A percentile compares a stretch with the other conserved stretches of the same genome.
phyloP scores from a whole-genome alignment of 495 filamentous ascomycete species.

The Pyrenula aspistea region DNA sequence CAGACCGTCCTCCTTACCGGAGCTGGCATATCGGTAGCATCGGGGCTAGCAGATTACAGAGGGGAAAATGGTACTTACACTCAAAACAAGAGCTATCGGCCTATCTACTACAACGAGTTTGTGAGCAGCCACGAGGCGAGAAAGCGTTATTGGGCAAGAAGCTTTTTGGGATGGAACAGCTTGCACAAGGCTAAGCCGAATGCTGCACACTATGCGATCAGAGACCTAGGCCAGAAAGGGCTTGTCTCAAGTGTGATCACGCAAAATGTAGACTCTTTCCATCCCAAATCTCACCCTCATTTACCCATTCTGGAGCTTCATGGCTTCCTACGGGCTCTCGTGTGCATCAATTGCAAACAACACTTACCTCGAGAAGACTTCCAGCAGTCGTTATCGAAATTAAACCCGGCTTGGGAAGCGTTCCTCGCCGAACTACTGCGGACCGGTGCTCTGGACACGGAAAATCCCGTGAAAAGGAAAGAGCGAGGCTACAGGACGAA shows the following conservation, averaged over 20 bases:
- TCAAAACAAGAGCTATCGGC: constrained; percentile 75
- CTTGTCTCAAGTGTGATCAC: constrained; percentile 70
- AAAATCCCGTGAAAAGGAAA: constrained; percentile 58
- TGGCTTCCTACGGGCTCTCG: constrained; percentile 70
- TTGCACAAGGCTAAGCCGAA: constrained; percentile 72
- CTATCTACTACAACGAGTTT: constrained; percentile 91
- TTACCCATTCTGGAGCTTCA: constrained; percentile 76
- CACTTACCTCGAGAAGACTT: constrained; percentile 58
- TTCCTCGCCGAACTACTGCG: constrained; percentile 61
- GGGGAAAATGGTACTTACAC: constrained; percentile 85
- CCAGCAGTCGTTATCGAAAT: constrained; percentile 57
- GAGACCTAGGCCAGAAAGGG: constrained; percentile 56
- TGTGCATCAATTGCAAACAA: constrained; percentile 66
- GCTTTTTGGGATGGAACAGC: constrained; percentile 83
- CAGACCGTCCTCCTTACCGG: constrained; percentile 76
- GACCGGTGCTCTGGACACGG: constrained; percentile 62
- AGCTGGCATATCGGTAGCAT: constrained; percentile 87
- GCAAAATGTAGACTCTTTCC: constrained; percentile 95
- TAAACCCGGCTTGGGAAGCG: constrained; percentile 80
- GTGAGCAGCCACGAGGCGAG: constrained; percentile 67
- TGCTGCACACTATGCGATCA: constrained; percentile 62
- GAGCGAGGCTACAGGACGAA: constrained; percentile 68
- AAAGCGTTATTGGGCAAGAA: constrained; percentile 92
- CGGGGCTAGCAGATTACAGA: constrained; percentile 86
- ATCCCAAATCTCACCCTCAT: constrained; percentile 61